Base-by-base conservation (phyloP, 805 yeast genomes). In the Metschnikowia hibisci region DNA sequence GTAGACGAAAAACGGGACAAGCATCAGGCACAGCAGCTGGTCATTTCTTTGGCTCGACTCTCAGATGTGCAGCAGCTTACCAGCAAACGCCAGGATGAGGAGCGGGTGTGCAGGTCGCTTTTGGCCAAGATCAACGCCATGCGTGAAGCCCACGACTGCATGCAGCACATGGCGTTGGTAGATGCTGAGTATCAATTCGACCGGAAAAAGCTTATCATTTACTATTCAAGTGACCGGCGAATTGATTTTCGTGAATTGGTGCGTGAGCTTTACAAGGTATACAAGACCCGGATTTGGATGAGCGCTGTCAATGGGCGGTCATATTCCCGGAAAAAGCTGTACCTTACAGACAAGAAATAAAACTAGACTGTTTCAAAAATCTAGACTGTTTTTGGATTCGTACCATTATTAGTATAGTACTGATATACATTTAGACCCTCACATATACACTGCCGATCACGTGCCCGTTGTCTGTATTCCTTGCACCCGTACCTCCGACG, bases 141-240 rank as follows among this genome's bases (percentile, higher is more conserved):
- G 22, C 25, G 44, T 47, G 7, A 45, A 44, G 18, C 30, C 14
- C 30, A 13, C 33, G 43, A 41, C 34, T n/a, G 43, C 57, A 75
- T 53, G 69, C 71, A 57, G 65, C 66, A 66, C 46, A 68, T 86
- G 71, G 77, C 77, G 53, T 74, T 86, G 39, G 70, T 84, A 50
- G 85, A 81, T 58, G 84, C 87, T 1, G 95, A 86, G 61, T 85
- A 82, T 62, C 95, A 86, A 62, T 85, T 83, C 62, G 93, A 86
- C 60, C 77, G 85, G 45, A 83, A 84, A 58, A 86, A 86, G 53
- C 69, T 85, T 48, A 85, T 84, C 6, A 82, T 85, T 53, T 85
- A 84, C 62, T 60, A 58, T 51, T 49, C 72, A 18, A 64, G 74
- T 7, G 69, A 70, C 40, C 80, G 80, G 54, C 67, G 93, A 52